Percentiles rank a stretch among this genome's conserved stretches.
These are phyloP conservation scores for Terfezia claveryi DNA, from an alignment of 495 filamentous ascomycete species.

Conservation along the genomic window DNA sequence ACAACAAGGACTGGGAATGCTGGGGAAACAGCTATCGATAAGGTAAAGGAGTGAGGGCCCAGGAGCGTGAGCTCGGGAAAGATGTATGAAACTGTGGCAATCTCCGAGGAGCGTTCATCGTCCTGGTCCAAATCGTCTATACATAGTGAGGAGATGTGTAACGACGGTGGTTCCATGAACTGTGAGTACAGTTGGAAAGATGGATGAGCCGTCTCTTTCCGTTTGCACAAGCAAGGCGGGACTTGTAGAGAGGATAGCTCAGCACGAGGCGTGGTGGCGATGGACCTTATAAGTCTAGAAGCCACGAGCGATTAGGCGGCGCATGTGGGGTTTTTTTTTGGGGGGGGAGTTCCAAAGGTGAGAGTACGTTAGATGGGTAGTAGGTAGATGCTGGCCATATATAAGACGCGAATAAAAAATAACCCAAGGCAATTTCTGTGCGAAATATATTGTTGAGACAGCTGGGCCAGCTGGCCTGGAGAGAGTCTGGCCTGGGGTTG, in stretches of 20 bases:
- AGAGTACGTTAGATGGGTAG: no score
- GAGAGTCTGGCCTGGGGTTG: no score
- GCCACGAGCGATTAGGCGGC: no score
- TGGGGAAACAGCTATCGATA: slow-evolving; percentile 56
- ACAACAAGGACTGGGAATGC: slow-evolving; percentile 41
- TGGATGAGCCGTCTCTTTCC: background rate
- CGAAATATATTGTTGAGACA: no score
- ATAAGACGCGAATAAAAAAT: no score
- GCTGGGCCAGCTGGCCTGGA: no score
- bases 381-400: no score
- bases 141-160: background rate
- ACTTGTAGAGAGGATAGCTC: background rate
- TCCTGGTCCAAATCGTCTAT: background rate
- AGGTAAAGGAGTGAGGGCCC: slow-evolving; percentile 36
- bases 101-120: slow-evolving; percentile 42
- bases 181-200: background rate
- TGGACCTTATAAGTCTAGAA: background rate
- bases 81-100: slow-evolving; percentile 67
- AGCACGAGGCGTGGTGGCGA: background rate
- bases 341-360: no score
- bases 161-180: slow-evolving; percentile 5
- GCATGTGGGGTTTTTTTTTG: no score
- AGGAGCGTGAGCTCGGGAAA: slow-evolving; percentile 61
- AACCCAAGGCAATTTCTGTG: no score
- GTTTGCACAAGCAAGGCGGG: background rate